These are phyloP conservation scores for Phallus indusiatus DNA, from an alignment of 768 basidiomycete species.

Conservation along the genomic window DNA sequence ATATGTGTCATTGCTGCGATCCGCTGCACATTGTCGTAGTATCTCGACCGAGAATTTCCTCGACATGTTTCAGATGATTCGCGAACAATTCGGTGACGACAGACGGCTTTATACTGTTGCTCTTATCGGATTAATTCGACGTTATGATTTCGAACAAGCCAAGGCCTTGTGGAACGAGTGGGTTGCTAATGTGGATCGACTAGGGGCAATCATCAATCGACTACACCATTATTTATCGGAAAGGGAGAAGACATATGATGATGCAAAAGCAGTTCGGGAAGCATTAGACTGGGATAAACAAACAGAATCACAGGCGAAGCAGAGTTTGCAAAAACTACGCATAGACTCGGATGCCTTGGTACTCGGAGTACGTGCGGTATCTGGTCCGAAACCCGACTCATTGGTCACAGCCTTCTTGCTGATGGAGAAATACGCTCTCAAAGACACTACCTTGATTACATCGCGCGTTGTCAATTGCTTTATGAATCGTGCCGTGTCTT, in stretches of 20 bases:
- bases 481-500: conserved; percentile 3
- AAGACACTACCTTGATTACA: not conserved
- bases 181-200: not conserved
- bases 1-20: not conserved
- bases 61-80: not conserved
- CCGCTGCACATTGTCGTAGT: not conserved
- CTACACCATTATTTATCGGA: not conserved
- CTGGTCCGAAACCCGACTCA: not conserved
- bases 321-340: not conserved
- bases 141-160: conserved; percentile 1
- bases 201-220: not conserved
- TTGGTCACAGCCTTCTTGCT: not conserved
- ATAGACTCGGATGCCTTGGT: not conserved
- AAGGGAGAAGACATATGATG: not conserved
- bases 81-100: not conserved
- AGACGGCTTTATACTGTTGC: not conserved
- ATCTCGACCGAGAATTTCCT: conserved; percentile 5
- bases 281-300: not conserved
- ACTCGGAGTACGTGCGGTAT: not conserved
- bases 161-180: not conserved
- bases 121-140: conserved; percentile 1
- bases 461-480: conserved; percentile 5
- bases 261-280: not conserved
- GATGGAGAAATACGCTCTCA: conserved; percentile 1
- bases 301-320: not conserved